A percentile compares a stretch with the other conserved stretches of the same genome.
Evolutionary conservation across 2,329 filamentous ascomycete genomes (phyloP).

Genomic region (Fusarium napiforme): DNA sequence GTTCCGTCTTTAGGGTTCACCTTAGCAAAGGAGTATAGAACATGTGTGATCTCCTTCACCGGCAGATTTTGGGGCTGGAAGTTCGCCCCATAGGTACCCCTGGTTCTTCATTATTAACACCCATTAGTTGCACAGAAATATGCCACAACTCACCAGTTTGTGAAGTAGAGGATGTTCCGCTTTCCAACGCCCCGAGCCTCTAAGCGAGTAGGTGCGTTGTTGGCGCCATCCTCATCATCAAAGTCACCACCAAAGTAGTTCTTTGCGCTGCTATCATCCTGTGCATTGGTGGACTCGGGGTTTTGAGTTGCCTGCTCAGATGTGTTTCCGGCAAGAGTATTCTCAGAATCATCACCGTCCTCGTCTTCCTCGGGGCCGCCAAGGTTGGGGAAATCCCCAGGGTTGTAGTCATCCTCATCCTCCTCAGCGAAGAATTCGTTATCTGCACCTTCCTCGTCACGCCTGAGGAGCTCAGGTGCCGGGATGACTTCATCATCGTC

Average conservation of each 20-base stretch:
- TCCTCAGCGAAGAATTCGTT: slow-evolving; percentile 20
- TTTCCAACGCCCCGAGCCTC: slow-evolving; percentile 27
- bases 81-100: slow-evolving; percentile 75
- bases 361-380: slow-evolving; percentile 10
- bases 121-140: not conserved
- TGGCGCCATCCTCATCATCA: slow-evolving; percentile 15
- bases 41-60: slow-evolving; percentile 75
- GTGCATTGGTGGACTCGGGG: not conserved
- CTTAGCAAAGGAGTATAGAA: slow-evolving; percentile 70
- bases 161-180: slow-evolving; percentile 63
- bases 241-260: slow-evolving; percentile 22
- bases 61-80: slow-evolving; percentile 78
- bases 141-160: slow-evolving; percentile 59
- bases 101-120: slow-evolving; percentile 55
- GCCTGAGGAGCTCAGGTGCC: slow-evolving; percentile 10
- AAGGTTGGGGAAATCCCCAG: slow-evolving; percentile 17
- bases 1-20: slow-evolving; percentile 56
- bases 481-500: not conserved
- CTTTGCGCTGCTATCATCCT: slow-evolving; percentile 2
- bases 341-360: not conserved
- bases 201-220: slow-evolving; percentile 15
- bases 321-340: not conserved
- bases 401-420: slow-evolving; percentile 1
- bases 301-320: not conserved
- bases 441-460: slow-evolving; percentile 3